Percentiles rank a stretch among this genome's conserved stretches.
Evolutionary conservation across 2,329 filamentous ascomycete genomes (phyloP).

Genomic region (Fusarium goolgardi): DNA sequence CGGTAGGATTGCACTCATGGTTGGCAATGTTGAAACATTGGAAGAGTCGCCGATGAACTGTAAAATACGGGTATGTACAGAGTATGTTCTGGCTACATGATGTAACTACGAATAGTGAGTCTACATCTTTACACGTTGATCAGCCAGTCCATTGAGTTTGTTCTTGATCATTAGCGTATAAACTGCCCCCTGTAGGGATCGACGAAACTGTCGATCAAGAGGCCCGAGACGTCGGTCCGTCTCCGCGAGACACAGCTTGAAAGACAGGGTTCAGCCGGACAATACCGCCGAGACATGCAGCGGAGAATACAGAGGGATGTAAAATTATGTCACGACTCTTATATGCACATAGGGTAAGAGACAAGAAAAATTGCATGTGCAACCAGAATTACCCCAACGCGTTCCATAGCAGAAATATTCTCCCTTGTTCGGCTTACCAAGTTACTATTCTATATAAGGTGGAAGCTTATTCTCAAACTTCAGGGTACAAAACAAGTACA

Average conservation of each 20-base stretch:
- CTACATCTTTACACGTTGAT: background rate
- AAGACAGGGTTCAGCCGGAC: background rate
- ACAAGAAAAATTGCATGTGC: background rate
- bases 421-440: too few species aligned
- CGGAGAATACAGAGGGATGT: background rate
- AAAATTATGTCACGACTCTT: background rate
- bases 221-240: background rate
- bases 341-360: background rate
- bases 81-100: background rate
- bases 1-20: slow-evolving; percentile 4
- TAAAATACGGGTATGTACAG: background rate
- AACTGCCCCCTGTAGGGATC: background rate
- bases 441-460: background rate
- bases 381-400: background rate
- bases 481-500: background rate
- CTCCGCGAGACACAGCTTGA: background rate
- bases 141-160: too few species aligned
- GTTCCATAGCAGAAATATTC: background rate
- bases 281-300: background rate
- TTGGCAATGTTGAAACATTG: background rate
- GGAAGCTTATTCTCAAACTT: background rate
- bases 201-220: background rate
- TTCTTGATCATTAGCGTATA: background rate
- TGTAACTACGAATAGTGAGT: background rate
- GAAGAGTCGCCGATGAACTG: background rate